Percentiles rank a stretch among this genome's conserved stretches.
phyloP scores from a whole-genome alignment of 768 basidiomycete species.

The Phylloporus sp. region DNA sequence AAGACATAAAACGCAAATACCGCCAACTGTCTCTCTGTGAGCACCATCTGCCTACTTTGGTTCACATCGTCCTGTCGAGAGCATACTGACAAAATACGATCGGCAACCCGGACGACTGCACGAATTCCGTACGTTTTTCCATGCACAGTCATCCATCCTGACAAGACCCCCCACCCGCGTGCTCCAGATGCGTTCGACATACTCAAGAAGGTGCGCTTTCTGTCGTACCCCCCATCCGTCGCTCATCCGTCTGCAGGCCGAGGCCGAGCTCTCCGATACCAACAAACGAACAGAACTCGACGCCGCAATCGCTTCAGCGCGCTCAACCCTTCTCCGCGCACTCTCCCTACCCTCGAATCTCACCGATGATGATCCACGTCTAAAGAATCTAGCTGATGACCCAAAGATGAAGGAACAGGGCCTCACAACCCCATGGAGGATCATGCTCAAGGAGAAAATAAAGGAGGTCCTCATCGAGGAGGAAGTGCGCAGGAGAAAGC shows the following conservation, averaged over 20 bases:
- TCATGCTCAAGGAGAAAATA: constrained; percentile 60
- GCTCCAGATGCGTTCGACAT: constrained; percentile 92
- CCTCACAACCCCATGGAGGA: constrained; percentile 55
- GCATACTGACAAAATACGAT: constrained; percentile 20
- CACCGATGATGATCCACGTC: constrained; percentile 51
- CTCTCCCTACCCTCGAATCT: constrained; percentile 58
- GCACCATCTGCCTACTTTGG: constrained; percentile 26
- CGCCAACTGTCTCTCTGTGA: constrained; percentile 79
- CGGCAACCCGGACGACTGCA: too few species aligned
- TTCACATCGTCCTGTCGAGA: constrained; percentile 5
- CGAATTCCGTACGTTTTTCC: constrained; percentile 39
- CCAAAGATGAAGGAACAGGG: constrained; percentile 30
- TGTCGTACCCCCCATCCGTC: not conserved
- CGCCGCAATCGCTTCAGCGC: constrained; percentile 72
- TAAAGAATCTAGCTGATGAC: constrained; percentile 41
- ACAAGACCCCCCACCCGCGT: constrained; percentile 86
- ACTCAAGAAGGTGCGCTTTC: constrained; percentile 72
- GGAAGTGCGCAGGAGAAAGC: constrained; percentile 82
- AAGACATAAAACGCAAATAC: constrained; percentile 88
- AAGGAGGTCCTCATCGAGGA: constrained; percentile 89
- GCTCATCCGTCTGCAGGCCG: constrained; percentile 49
- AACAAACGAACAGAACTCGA: constrained; percentile 78
- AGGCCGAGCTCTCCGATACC: constrained; percentile 75
- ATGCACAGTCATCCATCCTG: constrained; percentile 89
- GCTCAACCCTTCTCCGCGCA: constrained; percentile 58